Evolutionary conservation across 2,329 filamentous ascomycete species (phyloP), one percentile per base, ranked within the genome.

Genomic region (Bertia moriformis): DNA sequence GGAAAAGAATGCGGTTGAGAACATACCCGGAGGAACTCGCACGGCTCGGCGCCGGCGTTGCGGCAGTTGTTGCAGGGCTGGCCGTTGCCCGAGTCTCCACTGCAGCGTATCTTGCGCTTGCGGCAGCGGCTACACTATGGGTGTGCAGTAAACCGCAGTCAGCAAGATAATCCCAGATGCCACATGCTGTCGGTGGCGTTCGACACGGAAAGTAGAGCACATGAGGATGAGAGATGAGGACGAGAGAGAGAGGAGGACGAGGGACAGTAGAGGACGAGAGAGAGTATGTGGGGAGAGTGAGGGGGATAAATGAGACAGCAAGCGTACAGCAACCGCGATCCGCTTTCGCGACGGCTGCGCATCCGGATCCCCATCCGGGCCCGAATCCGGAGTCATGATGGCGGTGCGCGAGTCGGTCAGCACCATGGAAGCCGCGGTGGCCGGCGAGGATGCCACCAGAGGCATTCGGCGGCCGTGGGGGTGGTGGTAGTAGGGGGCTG

Each of bases 71-170:
- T 66, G 58, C 89, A 96, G n/a, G 79, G 77, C 29, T 66, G 61
- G n/a, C 81, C 82, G 50, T 80, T 74, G 20, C 82, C 83, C 22
- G 71, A 67, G 53, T 94, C 86, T 33, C 89, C 89, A 51, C 83
- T 93, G 62, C 89, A 96, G 48, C 85, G 81, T 50, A 96, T 96
- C 66, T 96, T 96, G 42, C 89, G 75, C 62, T 89, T 88, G 43
- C 89, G 77, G 59, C 89, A 96, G 47, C 89, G 77, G 24, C 77
- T 75, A 57, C 89, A 96, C 89, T 95, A 46, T 41, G 45, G 19
- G 39, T 15, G 35, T 15, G 15, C 18, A 19, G 20, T 40, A 42
- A 20, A n/a, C n/a, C n/a, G n/a, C n/a, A n/a, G n/a, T n/a, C n/a
- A n/a, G n/a, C n/a, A 37, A 27, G 40, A 29, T 29, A n/a, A 29